These are phyloP conservation scores for Sporobolomyces phaffii DNA, from an alignment of 768 basidiomycete genomes.

Conservation along the genomic window DNA sequence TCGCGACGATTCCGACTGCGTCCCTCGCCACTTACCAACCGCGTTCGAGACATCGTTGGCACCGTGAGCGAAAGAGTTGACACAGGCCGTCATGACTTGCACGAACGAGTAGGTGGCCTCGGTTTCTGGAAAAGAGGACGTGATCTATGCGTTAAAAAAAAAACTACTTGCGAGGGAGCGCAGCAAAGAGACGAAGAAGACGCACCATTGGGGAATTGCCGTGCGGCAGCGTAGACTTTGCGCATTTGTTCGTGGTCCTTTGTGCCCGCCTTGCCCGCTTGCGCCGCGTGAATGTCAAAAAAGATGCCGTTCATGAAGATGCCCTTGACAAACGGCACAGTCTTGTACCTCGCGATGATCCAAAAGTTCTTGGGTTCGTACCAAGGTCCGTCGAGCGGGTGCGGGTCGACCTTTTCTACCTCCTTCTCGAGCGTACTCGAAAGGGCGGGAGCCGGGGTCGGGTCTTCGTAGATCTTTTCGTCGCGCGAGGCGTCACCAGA, in stretches of 20 bases:
- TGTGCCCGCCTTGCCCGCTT: conserved; percentile 38
- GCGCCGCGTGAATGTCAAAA: conserved; percentile 40
- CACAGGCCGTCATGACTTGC: conserved; percentile 51
- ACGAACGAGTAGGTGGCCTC: conserved; percentile 51
- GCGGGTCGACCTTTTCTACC: conserved; percentile 42
- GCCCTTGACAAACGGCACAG: conserved; percentile 23
- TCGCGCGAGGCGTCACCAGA: conserved; percentile 3
- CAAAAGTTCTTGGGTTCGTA: conserved; percentile 46
- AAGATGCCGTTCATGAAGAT: conserved; percentile 27
- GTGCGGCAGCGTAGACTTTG: conserved; percentile 45
- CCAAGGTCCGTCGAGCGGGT: conserved; percentile 46
- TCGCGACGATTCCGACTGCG: no score
- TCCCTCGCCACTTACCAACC: conserved; percentile 18
- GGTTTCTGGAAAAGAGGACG: conserved; percentile 41
- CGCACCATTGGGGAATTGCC: conserved; percentile 47
- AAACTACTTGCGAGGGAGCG: no score
- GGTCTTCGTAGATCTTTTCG: conserved; percentile 33
- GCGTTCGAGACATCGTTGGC: conserved; percentile 49
- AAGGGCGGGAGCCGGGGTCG: neutral
- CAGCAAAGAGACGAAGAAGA: neutral
- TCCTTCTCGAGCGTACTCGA: conserved; percentile 18
- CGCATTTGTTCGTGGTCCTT: conserved; percentile 44
- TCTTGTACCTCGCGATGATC: conserved; percentile 47
- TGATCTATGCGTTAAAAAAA: no score
- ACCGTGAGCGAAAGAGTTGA: conserved; percentile 48